Evolutionary conservation across 2,329 filamentous ascomycete species (phyloP), one percentile per base, ranked within the genome.

Genomic region (Fusarium multiceps): DNA sequence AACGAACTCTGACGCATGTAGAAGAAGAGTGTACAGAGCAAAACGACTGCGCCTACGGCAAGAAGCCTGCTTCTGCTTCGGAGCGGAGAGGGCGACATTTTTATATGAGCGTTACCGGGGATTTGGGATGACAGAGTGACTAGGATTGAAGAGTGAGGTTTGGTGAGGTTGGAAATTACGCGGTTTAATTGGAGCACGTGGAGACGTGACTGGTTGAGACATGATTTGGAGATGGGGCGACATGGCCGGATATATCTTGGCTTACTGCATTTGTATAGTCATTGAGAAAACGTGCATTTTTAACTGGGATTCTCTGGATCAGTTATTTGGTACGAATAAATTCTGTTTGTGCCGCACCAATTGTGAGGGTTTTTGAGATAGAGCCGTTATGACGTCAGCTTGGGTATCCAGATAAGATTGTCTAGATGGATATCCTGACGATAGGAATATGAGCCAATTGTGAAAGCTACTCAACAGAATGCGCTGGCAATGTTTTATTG

Each of bases 131-230:
- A 37, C 40, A 51, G 1, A 4, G 49, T 28, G 28, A 42, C 49
- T 2, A 4, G 49, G 34, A 25, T 41, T 45, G 46, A 37, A 21
- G 9, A 18, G 41, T 46, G 7, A 5, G 37, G 57, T 20, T 45
- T 28, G 34, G 9, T 32, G 54, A 51, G 6, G 55, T 45, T 61
- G 54, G 62, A 51, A 66, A 66, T 62, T 62, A 69, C 34, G 49
- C 32, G 49, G 43, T 62, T 57, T 58, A 51, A 62, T 68, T 69
- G 55, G 65, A 62, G 60, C 68, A 71, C 68, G 68, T 71, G 68
- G 25, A 50, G 46, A 54, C 30, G 50, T 56, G 56, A 72, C 42
- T 71, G 68, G 68, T 14, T 45, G 50, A 56, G 53, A 66, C 45
- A 45, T 28, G 10, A n/a, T 28, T n/a, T 45, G 13, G 37, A 41